These are phyloP conservation scores for Dioscorea zingiberensis DNA, from an alignment of 106 monocot species.

Conservation along the genomic window DNA sequence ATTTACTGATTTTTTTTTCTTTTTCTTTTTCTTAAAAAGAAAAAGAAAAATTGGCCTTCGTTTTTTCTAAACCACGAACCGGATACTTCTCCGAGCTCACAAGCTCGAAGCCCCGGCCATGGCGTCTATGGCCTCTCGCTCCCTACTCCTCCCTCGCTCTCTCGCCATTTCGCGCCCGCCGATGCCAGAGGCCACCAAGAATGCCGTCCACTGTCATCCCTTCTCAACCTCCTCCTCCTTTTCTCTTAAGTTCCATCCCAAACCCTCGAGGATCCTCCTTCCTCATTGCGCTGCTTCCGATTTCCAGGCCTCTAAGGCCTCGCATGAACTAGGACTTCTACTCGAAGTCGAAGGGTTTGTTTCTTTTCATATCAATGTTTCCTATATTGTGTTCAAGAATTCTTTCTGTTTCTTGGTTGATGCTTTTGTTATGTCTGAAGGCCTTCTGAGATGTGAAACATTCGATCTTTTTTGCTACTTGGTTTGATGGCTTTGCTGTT, in stretches of 20 bases:
- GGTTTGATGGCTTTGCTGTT: too few relatives aligned
- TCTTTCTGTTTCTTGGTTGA: too few relatives aligned
- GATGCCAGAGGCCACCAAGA: conserved; percentile 7
- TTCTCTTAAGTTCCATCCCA: conserved; percentile 1
- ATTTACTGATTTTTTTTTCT: too few relatives aligned
- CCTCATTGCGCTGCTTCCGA: conserved; percentile 8
- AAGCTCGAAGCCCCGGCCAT: background rate
- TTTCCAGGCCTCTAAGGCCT: background rate
- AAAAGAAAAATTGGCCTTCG: too few relatives aligned
- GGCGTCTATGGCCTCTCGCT: conserved; percentile 6
- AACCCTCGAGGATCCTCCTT: background rate
- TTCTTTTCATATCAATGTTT: background rate
- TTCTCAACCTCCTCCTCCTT: background rate
- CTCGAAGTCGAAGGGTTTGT: conserved; percentile 69
- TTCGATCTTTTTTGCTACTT: too few relatives aligned
- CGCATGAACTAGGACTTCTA: conserved; percentile 37
- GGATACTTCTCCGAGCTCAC: too few relatives aligned
- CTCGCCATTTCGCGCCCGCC: conserved; percentile 1
- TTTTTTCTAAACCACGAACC: too few relatives aligned
- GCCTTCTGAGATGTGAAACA: too few relatives aligned
- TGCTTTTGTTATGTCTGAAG: too few relatives aligned
- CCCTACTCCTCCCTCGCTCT: conserved; percentile 9
- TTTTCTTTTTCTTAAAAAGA: too few relatives aligned
- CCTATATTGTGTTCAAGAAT: too few relatives aligned
- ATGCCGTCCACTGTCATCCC: background rate